Evolutionary conservation across 1,139 yeast species (phyloP), one percentile per base, ranked within the genome.

Genomic region (Yamadazyma atlantica): DNA sequence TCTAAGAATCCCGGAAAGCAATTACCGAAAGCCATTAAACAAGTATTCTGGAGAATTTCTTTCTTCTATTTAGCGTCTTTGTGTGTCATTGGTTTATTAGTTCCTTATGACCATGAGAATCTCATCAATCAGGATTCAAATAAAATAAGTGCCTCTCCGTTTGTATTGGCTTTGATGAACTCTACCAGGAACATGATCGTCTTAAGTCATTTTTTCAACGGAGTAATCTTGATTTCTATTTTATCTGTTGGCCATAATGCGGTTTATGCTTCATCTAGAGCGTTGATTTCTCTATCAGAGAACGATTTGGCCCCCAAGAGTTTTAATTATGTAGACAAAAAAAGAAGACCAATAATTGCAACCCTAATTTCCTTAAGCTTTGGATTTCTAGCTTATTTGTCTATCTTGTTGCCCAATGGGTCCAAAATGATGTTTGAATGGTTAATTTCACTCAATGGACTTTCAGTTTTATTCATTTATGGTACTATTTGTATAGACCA

Each of bases 141-240:
- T n/a, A 8, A 23, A 10, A 4, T 23, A n/a, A 41, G 53, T 14
- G 69, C 73, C 3, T 73, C 82, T 9, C 84, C 84, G 17, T 75
- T 78, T 57, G 80, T 79, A 8, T 69, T 78, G 49, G 81, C 82
- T n/a, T 68, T 78, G 37, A 66, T 68, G 38, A 62, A 66, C 34
- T 81, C 80, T 3, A 7, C 26, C 12, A n/a, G 6, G 12, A 80
- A 82, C 4, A 66, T 72, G 32, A 55, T 62, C 28, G 70, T 58
- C 2, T 60, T 74, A 34, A 74, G 75, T 3, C 64, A 73, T 2
- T 64, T 69, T 29, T 65, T 70, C 53, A 70, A 70, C 42, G 75
- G 67, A 5, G 62, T 69, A 10, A 67, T 70, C 27, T 53, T 70
- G 38, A 58, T 69, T 12, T 60, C 75, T 1, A 64, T 70, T 21